Evolutionary conservation across 768 basidiomycete genomes (phyloP).

Genomic region (Hygrocybe coccinea): DNA sequence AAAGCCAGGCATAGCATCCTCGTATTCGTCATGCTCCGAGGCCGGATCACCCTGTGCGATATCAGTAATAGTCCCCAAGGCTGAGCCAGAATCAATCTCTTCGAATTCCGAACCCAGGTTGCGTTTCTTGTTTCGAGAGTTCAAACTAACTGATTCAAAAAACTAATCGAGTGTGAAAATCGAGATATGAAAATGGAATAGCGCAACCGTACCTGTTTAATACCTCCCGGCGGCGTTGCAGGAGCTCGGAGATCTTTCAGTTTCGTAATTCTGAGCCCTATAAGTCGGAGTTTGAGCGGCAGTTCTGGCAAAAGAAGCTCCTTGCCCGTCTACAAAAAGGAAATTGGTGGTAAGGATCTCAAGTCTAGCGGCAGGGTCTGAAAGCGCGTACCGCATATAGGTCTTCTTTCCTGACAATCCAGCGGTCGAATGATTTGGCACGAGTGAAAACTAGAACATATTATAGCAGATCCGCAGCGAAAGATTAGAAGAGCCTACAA

Average conservation of each 20-base stretch:
- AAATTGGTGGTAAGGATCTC: conserved; percentile 8
- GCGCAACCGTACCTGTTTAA: conserved; percentile 59
- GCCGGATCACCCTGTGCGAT: not conserved
- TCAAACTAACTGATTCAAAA: conserved; percentile 42
- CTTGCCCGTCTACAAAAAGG: conserved; percentile 56
- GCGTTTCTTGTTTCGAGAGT: conserved; percentile 40
- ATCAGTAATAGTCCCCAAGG: not conserved
- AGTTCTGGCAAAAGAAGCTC: conserved; percentile 77
- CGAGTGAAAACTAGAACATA: conserved; percentile 62
- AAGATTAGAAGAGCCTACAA: not conserved
- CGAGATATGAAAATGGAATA: not conserved
- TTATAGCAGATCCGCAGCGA: not conserved
- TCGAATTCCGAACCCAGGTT: conserved; percentile 24
- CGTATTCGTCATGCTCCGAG: conserved; percentile 13
- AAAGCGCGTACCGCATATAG: conserved; percentile 62
- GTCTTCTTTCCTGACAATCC: conserved; percentile 75
- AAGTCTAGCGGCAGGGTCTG: not conserved
- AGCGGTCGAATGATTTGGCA: conserved; percentile 72
- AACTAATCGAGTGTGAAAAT: conserved; percentile 40
- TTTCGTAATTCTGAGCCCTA: conserved; percentile 85
- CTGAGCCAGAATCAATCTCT: conserved; percentile 11
- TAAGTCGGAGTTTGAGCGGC: conserved; percentile 74
- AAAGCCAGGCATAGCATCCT: conserved; percentile 48
- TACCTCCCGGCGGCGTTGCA: conserved; percentile 45
- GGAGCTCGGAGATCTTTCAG: conserved; percentile 70